These are phyloP conservation scores for Fusarium sp. DNA, from an alignment of 2,329 filamentous ascomycete genomes.

Conservation along the genomic window DNA sequence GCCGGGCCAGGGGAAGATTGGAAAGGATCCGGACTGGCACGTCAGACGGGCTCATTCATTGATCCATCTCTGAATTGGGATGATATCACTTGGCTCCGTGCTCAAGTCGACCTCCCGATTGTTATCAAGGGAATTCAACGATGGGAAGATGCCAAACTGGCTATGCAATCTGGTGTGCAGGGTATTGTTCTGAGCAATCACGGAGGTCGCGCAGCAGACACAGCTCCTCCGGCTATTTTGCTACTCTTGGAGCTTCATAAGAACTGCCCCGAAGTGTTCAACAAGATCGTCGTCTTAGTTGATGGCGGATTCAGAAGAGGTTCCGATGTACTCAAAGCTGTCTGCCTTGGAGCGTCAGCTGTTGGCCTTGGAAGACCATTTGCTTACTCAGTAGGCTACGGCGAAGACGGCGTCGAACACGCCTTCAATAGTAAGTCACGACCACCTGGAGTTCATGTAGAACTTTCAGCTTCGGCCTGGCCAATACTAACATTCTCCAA, in stretches of 20 bases:
- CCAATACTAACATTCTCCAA: not conserved
- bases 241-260: not conserved
- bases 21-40: constrained; percentile 65
- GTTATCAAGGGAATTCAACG: constrained; percentile 78
- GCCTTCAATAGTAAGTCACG: not conserved
- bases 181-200: constrained; percentile 79
- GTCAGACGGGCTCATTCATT: constrained; percentile 68
- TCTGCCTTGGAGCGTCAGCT: constrained; percentile 1
- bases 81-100: constrained; percentile 73
- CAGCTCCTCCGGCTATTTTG: not conserved
- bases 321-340: not conserved
- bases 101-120: constrained; percentile 62
- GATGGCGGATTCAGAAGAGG: constrained; percentile 3
- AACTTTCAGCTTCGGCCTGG: not conserved
- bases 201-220: constrained; percentile 69
- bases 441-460: not conserved
- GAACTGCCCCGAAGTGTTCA: not conserved
- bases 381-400: not conserved
- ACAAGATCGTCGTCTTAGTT: not conserved
- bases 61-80: constrained; percentile 71
- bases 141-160: constrained; percentile 70
- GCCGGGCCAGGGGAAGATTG: constrained; percentile 59
- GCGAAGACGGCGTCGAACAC: not conserved
- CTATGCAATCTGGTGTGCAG: constrained; percentile 70
- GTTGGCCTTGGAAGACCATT: constrained; percentile 1